phyloP scores from a whole-genome alignment of 1,284 basidiomycete species.

The Ganoderma boninense region DNA sequence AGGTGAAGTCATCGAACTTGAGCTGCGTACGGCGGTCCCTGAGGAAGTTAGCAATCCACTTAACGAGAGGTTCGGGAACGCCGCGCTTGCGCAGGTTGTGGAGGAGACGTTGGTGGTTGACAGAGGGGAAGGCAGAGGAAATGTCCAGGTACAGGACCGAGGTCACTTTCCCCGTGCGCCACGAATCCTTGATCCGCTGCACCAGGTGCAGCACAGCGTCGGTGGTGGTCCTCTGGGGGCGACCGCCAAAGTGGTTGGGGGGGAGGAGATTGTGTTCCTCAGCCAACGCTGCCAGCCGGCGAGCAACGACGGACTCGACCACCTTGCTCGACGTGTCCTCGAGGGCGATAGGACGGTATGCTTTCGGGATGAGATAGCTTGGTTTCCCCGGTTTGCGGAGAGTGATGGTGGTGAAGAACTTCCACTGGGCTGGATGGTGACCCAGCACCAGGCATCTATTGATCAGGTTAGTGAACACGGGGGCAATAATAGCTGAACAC shows the following conservation, averaged over 20 bases:
- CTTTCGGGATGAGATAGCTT: slow-evolving; percentile 43
- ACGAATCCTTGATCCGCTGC: slow-evolving; percentile 42
- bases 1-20: slow-evolving; percentile 24
- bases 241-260: slow-evolving; percentile 37
- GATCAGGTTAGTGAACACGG: slow-evolving; percentile 40
- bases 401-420: slow-evolving; percentile 43
- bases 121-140: slow-evolving; percentile 49
- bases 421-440: slow-evolving; percentile 45
- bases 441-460: slow-evolving; percentile 27
- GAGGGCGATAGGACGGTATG: slow-evolving; percentile 51
- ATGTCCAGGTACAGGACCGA: slow-evolving; percentile 47
- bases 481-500: slow-evolving; percentile 35
- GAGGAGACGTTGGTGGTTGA: slow-evolving; percentile 37
- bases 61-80: slow-evolving; percentile 35
- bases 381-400: slow-evolving; percentile 49
- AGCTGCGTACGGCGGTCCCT: slow-evolving; percentile 14
- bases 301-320: slow-evolving; percentile 36
- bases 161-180: slow-evolving; percentile 41
- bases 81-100: slow-evolving; percentile 42
- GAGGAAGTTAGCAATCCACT: slow-evolving; percentile 32
- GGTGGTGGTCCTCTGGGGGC: not conserved
- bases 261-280: slow-evolving; percentile 39
- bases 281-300: slow-evolving; percentile 29
- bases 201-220: slow-evolving; percentile 41
- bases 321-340: slow-evolving; percentile 41